These are phyloP conservation scores for Hypoxylon sp. DNA, from an alignment of 2,329 filamentous ascomycete genomes.

Conservation along the genomic window DNA sequence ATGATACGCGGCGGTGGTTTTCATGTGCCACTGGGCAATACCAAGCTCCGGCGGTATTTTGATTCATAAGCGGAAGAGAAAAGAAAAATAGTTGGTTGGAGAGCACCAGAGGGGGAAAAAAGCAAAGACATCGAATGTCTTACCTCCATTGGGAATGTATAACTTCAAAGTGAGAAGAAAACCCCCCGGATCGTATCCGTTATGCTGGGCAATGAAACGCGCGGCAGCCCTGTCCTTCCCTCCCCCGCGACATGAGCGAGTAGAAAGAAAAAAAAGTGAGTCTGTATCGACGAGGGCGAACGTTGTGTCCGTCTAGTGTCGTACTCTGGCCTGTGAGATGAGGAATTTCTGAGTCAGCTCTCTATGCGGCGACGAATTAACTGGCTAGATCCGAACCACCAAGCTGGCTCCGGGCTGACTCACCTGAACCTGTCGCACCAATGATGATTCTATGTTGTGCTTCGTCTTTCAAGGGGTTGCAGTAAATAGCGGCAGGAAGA, in stretches of 20 bases:
- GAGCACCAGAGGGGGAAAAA: slow-evolving; percentile 6
- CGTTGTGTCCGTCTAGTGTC: slow-evolving; percentile 28
- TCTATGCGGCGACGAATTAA: slow-evolving; percentile 35
- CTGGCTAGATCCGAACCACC: slow-evolving; percentile 24
- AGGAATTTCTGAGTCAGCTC: slow-evolving; percentile 43
- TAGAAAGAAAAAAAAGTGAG: slow-evolving; percentile 7
- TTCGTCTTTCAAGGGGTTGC: slow-evolving; percentile 14
- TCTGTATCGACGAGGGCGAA: slow-evolving; percentile 14
- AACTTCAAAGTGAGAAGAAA: slow-evolving; percentile 10
- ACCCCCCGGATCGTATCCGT: slow-evolving; percentile 24
- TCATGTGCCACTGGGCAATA: slow-evolving; percentile 41
- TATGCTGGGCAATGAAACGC: slow-evolving; percentile 40
- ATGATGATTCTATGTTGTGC: slow-evolving; percentile 30
- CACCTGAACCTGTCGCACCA: slow-evolving; percentile 39
- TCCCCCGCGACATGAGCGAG: slow-evolving; percentile 42
- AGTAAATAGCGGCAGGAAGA: slow-evolving; percentile 31
- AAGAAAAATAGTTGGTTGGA: slow-evolving; percentile 19
- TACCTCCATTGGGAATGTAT: slow-evolving; percentile 39
- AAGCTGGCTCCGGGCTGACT: slow-evolving; percentile 40
- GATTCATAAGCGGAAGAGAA: slow-evolving; percentile 34
- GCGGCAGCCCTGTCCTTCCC: slow-evolving; percentile 40
- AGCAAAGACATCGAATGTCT: slow-evolving; percentile 38
- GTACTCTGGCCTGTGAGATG: slow-evolving; percentile 32
- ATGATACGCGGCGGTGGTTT: slow-evolving; percentile 33
- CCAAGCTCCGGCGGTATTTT: slow-evolving; percentile 21